These are phyloP conservation scores for Mucor indicus DNA, from an alignment of 371 early-diverging fungal genomes.

Conservation along the genomic window DNA sequence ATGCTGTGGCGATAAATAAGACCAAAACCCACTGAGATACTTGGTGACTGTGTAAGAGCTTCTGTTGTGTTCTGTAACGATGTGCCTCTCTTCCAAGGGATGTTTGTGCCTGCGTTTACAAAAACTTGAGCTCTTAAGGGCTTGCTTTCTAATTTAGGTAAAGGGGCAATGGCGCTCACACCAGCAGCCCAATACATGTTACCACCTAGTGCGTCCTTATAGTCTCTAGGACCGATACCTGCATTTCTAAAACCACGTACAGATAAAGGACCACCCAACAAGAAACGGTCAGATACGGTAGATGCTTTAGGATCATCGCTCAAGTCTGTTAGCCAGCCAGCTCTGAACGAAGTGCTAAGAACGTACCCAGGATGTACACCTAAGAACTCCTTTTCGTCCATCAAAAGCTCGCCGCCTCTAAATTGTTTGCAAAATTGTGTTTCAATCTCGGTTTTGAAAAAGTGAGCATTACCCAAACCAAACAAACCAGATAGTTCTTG, in stretches of 20 bases:
- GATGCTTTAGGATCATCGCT: slow-evolving; percentile 41
- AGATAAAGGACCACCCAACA: slow-evolving; percentile 82
- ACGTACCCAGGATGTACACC: slow-evolving; percentile 39
- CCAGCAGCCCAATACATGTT: slow-evolving; percentile 79
- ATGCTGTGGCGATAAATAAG: slow-evolving; percentile 84
- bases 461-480: slow-evolving; percentile 69
- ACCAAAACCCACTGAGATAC: slow-evolving; percentile 73
- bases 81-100: slow-evolving; percentile 28
- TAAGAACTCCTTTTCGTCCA: slow-evolving; percentile 25
- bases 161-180: slow-evolving; percentile 74
- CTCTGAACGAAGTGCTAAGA: slow-evolving; percentile 57
- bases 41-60: slow-evolving; percentile 54
- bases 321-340: slow-evolving; percentile 67
- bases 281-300: slow-evolving; percentile 80
- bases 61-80: slow-evolving; percentile 27
- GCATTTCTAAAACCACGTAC: slow-evolving; percentile 86
- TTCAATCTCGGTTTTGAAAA: slow-evolving; percentile 74
- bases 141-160: slow-evolving; percentile 66
- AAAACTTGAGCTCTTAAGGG: slow-evolving; percentile 82
- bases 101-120: slow-evolving; percentile 81
- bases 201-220: slow-evolving; percentile 86
- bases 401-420: slow-evolving; percentile 33
- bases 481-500: slow-evolving; percentile 83
- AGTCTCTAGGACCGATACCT: slow-evolving; percentile 88
- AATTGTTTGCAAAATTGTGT: slow-evolving; percentile 35